A percentile compares a stretch with the other conserved stretches of the same genome.
Conservation (phyloP, 495 filamentous ascomycete genomes). For the Penicillium fimorum region DNA sequence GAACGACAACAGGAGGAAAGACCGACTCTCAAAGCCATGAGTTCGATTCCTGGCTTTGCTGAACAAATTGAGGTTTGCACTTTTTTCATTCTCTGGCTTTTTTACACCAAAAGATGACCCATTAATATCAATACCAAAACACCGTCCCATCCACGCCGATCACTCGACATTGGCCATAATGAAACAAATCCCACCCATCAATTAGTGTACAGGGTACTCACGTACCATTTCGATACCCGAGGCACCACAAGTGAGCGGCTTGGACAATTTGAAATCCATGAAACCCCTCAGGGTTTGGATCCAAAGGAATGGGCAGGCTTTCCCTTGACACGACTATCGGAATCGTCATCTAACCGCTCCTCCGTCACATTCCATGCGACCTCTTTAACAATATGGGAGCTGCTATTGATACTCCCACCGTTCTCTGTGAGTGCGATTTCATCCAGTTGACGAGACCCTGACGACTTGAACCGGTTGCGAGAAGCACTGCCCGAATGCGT, state of each 20-base stretch:
- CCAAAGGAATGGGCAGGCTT: not conserved
- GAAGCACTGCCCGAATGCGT: slow-evolving; percentile 3
- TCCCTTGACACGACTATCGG: too few relatives aligned
- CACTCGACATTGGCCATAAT: not conserved
- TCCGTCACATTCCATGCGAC: slow-evolving; percentile 17
- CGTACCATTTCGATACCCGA: too few relatives aligned
- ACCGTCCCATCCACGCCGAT: not conserved
- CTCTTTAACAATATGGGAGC: slow-evolving; percentile 10
- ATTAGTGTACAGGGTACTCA: too few relatives aligned
- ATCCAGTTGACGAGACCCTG: slow-evolving; percentile 16
- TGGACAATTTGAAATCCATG: not conserved
- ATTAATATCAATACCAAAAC: not conserved
- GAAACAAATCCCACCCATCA: not conserved
- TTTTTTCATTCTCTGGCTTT: not conserved
- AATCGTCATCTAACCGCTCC: slow-evolving; percentile 1
- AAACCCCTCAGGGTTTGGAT: not conserved
- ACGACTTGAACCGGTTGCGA: slow-evolving; percentile 15
- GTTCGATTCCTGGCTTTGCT: not conserved
- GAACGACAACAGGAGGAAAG: not conserved
- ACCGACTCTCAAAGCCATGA: not conserved
- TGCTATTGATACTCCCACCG: slow-evolving; percentile 6
- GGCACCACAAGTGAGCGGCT: too few relatives aligned
- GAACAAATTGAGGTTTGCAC: not conserved
- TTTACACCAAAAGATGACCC: not conserved
- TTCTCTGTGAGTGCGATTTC: slow-evolving; percentile 18